phyloP scores from a whole-genome alignment of 139 green algal species.

The Chlorokybus atmophyticus region DNA sequence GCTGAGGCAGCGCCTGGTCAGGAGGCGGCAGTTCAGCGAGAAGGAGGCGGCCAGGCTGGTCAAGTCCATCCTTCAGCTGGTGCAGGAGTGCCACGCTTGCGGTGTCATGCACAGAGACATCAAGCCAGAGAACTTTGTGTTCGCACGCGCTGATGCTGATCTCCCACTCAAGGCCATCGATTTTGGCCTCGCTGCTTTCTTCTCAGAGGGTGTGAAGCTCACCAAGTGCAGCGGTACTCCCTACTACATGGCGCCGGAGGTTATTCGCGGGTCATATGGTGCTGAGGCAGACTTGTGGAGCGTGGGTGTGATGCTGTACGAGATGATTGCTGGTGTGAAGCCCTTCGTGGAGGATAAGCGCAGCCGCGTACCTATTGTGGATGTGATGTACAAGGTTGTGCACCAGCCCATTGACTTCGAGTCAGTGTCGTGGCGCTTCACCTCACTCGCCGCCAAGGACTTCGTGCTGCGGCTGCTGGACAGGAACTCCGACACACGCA shows the following conservation, averaged over 20 bases:
- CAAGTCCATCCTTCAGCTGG: conserved; percentile 70
- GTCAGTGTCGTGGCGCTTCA: conserved; percentile 6
- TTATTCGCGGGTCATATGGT: conserved; percentile 52
- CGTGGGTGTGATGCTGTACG: conserved; percentile 86
- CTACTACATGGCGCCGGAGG: conserved; percentile 85
- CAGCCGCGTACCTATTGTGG: too few relatives aligned
- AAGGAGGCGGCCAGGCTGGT: conserved; percentile 62
- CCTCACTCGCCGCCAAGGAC: conserved; percentile 14
- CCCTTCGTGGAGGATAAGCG: conserved; percentile 80
- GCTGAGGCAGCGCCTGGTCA: conserved; percentile 84
- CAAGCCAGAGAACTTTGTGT: conserved; percentile 91
- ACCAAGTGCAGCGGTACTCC: conserved; percentile 61
- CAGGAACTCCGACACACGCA: conserved; percentile 4
- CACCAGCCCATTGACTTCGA: conserved; percentile 23
- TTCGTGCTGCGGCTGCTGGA: conserved; percentile 8
- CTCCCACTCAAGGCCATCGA: conserved; percentile 89
- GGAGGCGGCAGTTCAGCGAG: conserved; percentile 61
- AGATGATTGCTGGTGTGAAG: conserved; percentile 74
- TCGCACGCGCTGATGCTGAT: conserved; percentile 40
- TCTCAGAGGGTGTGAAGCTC: conserved; percentile 62
- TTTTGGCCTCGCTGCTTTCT: conserved; percentile 77
- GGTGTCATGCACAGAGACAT: conserved; percentile 78
- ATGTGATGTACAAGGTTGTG: conserved; percentile 61
- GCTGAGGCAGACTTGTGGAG: conserved; percentile 79
- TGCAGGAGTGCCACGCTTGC: conserved; percentile 80